Evolutionary conservation across 345 rosid species (phyloP), one percentile per base, ranked within the genome.

Genomic region (Gossypioides kirkii): DNA sequence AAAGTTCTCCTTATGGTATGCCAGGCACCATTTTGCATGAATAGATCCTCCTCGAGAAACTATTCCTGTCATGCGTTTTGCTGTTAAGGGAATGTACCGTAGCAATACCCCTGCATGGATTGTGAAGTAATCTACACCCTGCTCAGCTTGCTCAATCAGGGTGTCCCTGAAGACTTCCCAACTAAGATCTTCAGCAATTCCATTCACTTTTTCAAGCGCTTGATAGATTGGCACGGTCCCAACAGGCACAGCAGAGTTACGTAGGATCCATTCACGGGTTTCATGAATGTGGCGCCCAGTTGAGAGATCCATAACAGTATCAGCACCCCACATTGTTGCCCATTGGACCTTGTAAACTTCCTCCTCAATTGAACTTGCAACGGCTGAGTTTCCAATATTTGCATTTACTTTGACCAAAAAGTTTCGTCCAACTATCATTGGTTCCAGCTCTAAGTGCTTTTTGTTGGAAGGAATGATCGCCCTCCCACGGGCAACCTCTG

Each of bases 241-340:
- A 1, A 96, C 96, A 10, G 99, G 99, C 46, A 93, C 96, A 71
- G 97, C 87, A 59, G 99, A 96, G 80, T 96, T 96, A 18, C 98
- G 86, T 11, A 96, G 75, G 73, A 96, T 90, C 99, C 97, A 93
- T 70, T 93, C 99, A 12, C 96, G 94, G 16, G 99, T 93, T 86
- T 93, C 99, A 26, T 96, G 99, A 70, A 96, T 96, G 83, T 96
- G 98, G 74, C 94, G 94, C 18, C 98, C 99, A 10, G 97, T 96
- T 6, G 99, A 96, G 65, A 96, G 93, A 78, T 96, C 99, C 99
- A 96, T 96, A 74, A 96, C 91, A 22, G 98, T 96, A 76, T 93
- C 98, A 13, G 95, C 98, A 82, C 99, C 97, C 97, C 99, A 93
- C 96, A 91, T 91, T 17, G 97, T 96, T 41, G 99, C 99, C 99